Base-by-base conservation (phyloP, 2,329 filamentous ascomycete genomes). In the Monilinia laxa region DNA sequence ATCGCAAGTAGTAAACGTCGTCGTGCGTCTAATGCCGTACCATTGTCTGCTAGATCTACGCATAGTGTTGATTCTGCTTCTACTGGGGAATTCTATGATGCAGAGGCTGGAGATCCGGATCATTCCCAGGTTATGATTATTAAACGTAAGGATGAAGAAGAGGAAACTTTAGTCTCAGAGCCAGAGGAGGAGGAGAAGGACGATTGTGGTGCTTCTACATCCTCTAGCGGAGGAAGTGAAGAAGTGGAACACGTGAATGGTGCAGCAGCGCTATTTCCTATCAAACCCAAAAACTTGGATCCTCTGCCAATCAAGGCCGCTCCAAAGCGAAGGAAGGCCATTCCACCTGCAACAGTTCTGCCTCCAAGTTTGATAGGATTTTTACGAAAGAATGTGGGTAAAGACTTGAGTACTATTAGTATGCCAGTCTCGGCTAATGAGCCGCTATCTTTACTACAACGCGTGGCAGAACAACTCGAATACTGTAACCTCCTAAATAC, bases 341-440 rank as follows among this genome's bases (percentile, higher is more conserved):
- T 99, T 20, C 84, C 88, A 3, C 82, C 90, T 1, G 87, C 93
- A 9, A 92, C 89, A 38, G 87, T 93, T 18, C 81, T 88, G 67
- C 95, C 95, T 0, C 95, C 95, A 0, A 97, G 92, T 76, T 81
- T 99, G 64, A 97, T 99, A 71, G 91, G 92, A 0, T 97, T 98
- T 77, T 84, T 98, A 42, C 88, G 95, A 72, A 99, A 98, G 79
- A 99, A 99, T 73, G 95, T 98, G 12, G 95, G 95, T 75, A 99
- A 99, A 78, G 95, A 99, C 78, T 82, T 99, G 59, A 97, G 92
- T 68, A 96, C 93, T 3, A 96, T 99, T 71, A 93, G 92, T 58
- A 98, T 98, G 94, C 95, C 95, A 0, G 95, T 97, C 0, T 96
- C 94, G 5, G 89, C 94, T 31, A 99, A 99, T 78, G 95, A 99